Evolutionary conservation across 2,329 filamentous ascomycete species (phyloP).

Genomic region (Coniosporium tulheliwenetii): DNA sequence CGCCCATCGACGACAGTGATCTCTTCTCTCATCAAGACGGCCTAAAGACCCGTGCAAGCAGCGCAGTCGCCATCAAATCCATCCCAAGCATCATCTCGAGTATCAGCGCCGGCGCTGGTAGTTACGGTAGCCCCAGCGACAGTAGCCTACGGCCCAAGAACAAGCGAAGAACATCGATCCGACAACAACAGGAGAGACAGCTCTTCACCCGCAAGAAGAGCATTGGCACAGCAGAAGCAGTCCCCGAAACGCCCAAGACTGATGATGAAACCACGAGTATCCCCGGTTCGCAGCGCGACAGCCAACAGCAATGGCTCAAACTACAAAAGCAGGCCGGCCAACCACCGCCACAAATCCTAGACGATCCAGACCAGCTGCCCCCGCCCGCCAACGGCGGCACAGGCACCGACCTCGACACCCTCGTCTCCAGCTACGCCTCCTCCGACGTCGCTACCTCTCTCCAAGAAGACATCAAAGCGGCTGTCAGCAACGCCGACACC

Average conservation of each 20-base stretch:
- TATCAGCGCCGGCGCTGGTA: conserved; percentile 49
- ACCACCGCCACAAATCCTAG: conserved; percentile 44
- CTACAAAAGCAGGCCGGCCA: conserved; percentile 37
- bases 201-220: conserved; percentile 73
- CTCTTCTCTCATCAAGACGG: conserved; percentile 43
- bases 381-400: conserved; percentile 39
- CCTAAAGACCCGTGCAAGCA: conserved; percentile 64
- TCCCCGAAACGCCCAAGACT: conserved; percentile 41
- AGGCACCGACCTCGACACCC: conserved; percentile 64
- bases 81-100: conserved; percentile 64
- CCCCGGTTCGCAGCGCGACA: conserved; percentile 33
- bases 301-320: conserved; percentile 43
- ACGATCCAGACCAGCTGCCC: conserved; percentile 51
- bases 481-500: conserved; percentile 46
- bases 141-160: conserved; percentile 48
- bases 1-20: conserved; percentile 38
- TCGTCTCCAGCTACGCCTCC: conserved; percentile 59
- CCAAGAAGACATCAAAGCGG: conserved; percentile 61
- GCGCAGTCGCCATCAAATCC: conserved; percentile 76
- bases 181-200: conserved; percentile 73
- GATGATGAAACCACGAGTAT: conserved; percentile 41
- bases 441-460: conserved; percentile 65
- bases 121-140: conserved; percentile 42
- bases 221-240: conserved; percentile 29
- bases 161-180: conserved; percentile 66